Evolutionary conservation across 345 rosid species (phyloP).

Genomic region (Conringia planisiliqua): DNA sequence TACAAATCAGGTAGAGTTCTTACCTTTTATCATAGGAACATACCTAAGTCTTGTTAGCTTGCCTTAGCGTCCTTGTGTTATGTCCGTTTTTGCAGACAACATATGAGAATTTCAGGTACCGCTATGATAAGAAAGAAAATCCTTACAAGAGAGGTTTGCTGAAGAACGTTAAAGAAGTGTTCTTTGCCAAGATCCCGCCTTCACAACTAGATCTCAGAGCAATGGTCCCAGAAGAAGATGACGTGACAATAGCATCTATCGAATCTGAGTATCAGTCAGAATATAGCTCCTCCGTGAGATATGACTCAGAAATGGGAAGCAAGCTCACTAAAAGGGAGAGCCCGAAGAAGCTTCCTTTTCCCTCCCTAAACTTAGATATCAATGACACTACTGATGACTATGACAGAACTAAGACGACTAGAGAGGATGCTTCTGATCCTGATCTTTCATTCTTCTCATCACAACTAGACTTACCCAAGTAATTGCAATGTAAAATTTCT

Average conservation of each 20-base stretch:
- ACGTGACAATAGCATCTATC: slow-evolving; percentile 13
- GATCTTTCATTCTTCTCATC: slow-evolving; percentile 20
- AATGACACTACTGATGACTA: background rate
- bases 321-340: slow-evolving; percentile 26
- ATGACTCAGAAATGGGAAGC: slow-evolving; percentile 29
- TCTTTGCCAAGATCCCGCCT: slow-evolving; percentile 66
- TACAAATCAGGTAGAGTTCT: slow-evolving; percentile 66
- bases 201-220: slow-evolving; percentile 79
- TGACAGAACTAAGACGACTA: background rate
- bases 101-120: slow-evolving; percentile 79
- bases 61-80: background rate
- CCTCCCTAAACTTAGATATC: background rate
- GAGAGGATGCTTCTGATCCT: slow-evolving; percentile 15
- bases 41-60: background rate
- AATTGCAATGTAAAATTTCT: background rate
- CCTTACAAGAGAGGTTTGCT: slow-evolving; percentile 71
- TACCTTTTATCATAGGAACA: background rate
- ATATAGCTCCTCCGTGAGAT: slow-evolving; percentile 27
- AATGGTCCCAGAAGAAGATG: slow-evolving; percentile 40
- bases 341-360: slow-evolving; percentile 20
- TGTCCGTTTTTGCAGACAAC: slow-evolving; percentile 64
- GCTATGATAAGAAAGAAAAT: slow-evolving; percentile 57
- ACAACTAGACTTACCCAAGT: slow-evolving; percentile 22
- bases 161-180: slow-evolving; percentile 61
- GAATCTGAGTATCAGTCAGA: slow-evolving; percentile 29